phyloP scores from a whole-genome alignment of 1,284 basidiomycete species.

The Lignosus rhinocerotis region DNA sequence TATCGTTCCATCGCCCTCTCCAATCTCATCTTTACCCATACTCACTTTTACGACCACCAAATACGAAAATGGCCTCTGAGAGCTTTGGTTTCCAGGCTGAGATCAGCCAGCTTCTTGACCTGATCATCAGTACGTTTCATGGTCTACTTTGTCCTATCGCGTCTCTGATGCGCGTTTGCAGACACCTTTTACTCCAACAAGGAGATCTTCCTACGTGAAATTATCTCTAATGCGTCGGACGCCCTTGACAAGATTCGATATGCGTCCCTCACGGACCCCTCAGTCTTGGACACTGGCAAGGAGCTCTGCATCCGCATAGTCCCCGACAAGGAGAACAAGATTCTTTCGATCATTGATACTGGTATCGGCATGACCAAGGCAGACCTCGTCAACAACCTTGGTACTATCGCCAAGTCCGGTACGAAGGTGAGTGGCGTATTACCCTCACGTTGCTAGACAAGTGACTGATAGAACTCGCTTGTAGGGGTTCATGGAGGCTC shows the following conservation, averaged over 20 bases:
- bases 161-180: constrained; percentile 35
- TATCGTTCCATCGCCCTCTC: constrained; percentile 17
- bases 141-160: not conserved
- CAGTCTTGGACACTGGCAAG: constrained; percentile 84
- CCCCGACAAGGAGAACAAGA: constrained; percentile 95
- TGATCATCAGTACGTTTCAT: constrained; percentile 79
- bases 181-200: constrained; percentile 99
- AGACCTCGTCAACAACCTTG: constrained; percentile 98
- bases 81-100: constrained; percentile 95
- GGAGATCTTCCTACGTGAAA: constrained; percentile 96
- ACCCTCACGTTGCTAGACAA: not conserved
- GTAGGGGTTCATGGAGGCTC: constrained; percentile 96
- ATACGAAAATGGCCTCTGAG: constrained; percentile 68
- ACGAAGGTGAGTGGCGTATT: constrained; percentile 63
- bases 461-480: constrained; percentile 12
- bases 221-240: constrained; percentile 93
- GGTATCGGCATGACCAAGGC: constrained; percentile 99
- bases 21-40: constrained; percentile 9
- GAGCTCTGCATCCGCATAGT: constrained; percentile 91
- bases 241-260: constrained; percentile 98
- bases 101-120: constrained; percentile 91
- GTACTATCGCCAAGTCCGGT: constrained; percentile 99
- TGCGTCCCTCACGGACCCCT: constrained; percentile 88
- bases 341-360: constrained; percentile 90
- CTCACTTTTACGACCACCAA: constrained; percentile 11